These are phyloP conservation scores for Aureobasidium sp. DNA, from an alignment of 2,329 filamentous ascomycete genomes.

Conservation along the genomic window DNA sequence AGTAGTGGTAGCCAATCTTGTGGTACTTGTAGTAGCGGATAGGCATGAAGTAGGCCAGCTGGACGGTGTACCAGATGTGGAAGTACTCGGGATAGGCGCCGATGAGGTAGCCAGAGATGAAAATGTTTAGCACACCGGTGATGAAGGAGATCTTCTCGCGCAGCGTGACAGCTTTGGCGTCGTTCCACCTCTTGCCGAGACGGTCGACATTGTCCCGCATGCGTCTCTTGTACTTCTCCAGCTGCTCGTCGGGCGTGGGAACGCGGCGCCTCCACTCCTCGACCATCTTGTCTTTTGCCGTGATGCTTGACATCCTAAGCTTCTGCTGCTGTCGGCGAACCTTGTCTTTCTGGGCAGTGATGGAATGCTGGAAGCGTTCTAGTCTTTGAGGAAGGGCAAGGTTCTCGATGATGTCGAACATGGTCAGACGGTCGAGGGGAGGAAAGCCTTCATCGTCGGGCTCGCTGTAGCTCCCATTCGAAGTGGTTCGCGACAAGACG, in stretches of 20 bases:
- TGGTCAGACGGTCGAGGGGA: constrained; percentile 78
- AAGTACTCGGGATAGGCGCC: constrained; percentile 80
- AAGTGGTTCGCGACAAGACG: constrained; percentile 57
- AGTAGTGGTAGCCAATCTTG: constrained; percentile 89
- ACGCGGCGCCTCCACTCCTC: constrained; percentile 86
- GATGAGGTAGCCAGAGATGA: constrained; percentile 90
- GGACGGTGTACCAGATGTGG: constrained; percentile 70
- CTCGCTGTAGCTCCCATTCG: constrained; percentile 18
- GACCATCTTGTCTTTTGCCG: constrained; percentile 81
- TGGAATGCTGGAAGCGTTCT: constrained; percentile 78
- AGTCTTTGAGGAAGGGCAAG: constrained; percentile 81
- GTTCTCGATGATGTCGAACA: constrained; percentile 93
- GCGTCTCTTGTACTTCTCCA: constrained; percentile 80
- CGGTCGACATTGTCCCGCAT: constrained; percentile 88
- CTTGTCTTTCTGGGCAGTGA: constrained; percentile 77
- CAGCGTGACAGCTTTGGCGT: constrained; percentile 77
- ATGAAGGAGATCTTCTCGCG: constrained; percentile 97
- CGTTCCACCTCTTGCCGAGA: constrained; percentile 77
- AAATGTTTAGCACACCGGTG: constrained; percentile 92
- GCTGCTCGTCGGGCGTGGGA: constrained; percentile 81
- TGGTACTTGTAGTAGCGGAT: constrained; percentile 90
- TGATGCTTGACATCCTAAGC: constrained; percentile 65
- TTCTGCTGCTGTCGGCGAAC: constrained; percentile 76
- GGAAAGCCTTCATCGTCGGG: constrained; percentile 76
- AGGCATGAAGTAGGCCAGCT: constrained; percentile 81